Conservation (phyloP, 495 filamentous ascomycete genomes). For the Penicillium antarcticum region DNA sequence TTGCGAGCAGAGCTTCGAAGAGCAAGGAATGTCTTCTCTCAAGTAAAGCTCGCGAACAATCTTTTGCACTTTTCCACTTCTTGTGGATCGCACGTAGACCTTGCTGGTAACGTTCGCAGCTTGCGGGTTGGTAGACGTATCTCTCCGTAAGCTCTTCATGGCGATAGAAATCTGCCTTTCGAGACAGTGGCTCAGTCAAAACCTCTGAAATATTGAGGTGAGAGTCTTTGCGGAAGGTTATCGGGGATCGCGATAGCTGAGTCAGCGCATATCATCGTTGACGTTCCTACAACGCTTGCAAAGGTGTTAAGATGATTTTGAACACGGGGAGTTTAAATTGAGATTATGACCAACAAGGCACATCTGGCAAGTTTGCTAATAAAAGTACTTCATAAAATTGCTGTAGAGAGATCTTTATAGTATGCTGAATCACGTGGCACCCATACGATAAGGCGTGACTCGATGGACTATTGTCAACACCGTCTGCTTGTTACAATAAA, state of each 20-base stretch:
- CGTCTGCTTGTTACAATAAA: not conserved
- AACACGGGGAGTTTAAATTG: too few species aligned
- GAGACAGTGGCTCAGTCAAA: constrained; percentile 3
- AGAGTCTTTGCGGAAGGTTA: constrained; percentile 25
- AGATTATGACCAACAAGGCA: too few species aligned
- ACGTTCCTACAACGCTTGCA: too few species aligned
- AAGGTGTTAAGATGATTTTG: too few species aligned
- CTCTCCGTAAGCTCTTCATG: constrained; percentile 91
- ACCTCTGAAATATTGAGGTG: constrained; percentile 14
- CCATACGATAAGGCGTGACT: too few species aligned
- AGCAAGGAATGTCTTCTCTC: constrained; percentile 95
- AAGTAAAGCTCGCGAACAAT: constrained; percentile 96
- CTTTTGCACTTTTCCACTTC: constrained; percentile 95
- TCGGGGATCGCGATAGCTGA: constrained; percentile 23
- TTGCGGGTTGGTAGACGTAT: constrained; percentile 62
- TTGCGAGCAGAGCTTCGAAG: constrained; percentile 76
- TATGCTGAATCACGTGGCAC: too few species aligned
- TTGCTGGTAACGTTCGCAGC: constrained; percentile 84
- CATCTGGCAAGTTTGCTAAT: too few species aligned
- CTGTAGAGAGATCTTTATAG: too few species aligned
- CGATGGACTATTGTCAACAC: not conserved
- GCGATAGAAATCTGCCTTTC: constrained; percentile 24
- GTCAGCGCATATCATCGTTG: constrained; percentile 10
- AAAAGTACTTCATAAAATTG: too few species aligned
- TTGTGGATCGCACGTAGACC: constrained; percentile 88